Conservation (phyloP, 345 rosid species). For the Salix viminalis region DNA sequence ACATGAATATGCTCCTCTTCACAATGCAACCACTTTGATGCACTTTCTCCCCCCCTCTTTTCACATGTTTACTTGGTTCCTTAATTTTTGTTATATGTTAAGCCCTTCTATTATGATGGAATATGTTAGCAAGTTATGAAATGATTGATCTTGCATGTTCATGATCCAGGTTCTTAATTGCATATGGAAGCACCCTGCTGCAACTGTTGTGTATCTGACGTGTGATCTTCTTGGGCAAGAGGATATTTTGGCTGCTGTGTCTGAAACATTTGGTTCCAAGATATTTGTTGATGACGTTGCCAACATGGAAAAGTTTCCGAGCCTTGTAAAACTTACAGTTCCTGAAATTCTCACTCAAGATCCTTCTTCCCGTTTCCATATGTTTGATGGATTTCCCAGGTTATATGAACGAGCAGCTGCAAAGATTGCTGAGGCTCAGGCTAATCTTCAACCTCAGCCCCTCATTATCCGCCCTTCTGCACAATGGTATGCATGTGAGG, state of each 20-base stretch:
- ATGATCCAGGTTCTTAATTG: slow-evolving; percentile 64
- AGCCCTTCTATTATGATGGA: not conserved
- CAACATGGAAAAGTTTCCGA: slow-evolving; percentile 45
- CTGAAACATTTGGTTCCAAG: slow-evolving; percentile 69
- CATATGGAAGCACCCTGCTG: slow-evolving; percentile 82
- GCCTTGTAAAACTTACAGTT: slow-evolving; percentile 40
- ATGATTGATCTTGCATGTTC: not conserved
- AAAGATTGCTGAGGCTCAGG: slow-evolving; percentile 60
- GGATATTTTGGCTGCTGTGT: slow-evolving; percentile 55
- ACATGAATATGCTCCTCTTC: not conserved
- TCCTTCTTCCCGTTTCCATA: slow-evolving; percentile 61
- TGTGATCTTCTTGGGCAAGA: slow-evolving; percentile 84
- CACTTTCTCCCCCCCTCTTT: not conserved
- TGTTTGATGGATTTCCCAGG: slow-evolving; percentile 71
- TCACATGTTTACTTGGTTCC: not conserved
- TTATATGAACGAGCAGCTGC: slow-evolving; percentile 60
- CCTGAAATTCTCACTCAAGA: slow-evolving; percentile 67
- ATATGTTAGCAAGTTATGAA: not conserved
- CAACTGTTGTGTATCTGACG: slow-evolving; percentile 60
- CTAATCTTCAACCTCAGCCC: slow-evolving; percentile 56
- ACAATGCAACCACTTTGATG: no score
- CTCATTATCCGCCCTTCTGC: slow-evolving; percentile 78
- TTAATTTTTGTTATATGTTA: not conserved
- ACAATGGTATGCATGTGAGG: slow-evolving; percentile 78
- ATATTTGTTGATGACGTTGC: slow-evolving; percentile 58